phyloP scores from a whole-genome alignment of 257 asterid genomes.

The Voacanga thouarsii region DNA sequence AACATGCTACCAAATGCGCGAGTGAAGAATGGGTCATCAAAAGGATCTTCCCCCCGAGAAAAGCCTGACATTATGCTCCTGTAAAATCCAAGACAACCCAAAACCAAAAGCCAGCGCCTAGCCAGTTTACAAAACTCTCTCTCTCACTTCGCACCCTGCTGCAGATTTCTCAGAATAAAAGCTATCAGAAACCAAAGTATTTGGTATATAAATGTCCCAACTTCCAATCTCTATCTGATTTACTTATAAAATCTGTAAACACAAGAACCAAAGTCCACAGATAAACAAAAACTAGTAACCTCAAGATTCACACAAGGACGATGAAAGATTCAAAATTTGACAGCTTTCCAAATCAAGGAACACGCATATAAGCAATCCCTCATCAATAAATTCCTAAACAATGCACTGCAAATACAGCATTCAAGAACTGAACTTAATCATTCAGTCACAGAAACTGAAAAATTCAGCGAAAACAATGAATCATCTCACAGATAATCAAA shows the following conservation, averaged over 20 bases:
- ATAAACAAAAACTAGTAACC: neutral
- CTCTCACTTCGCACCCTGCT: neutral
- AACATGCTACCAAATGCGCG: constrained; percentile 33
- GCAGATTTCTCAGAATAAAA: neutral
- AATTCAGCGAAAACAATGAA: neutral
- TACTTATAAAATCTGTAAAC: neutral
- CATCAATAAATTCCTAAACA: neutral
- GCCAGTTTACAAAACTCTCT: neutral
- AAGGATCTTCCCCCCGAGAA: constrained; percentile 58
- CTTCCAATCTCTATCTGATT: neutral
- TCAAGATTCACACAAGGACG: neutral
- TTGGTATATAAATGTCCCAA: neutral
- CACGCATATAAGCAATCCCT: neutral
- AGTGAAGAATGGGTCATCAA: constrained; percentile 71
- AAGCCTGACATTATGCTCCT: constrained; percentile 30
- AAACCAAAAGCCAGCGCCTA: neutral
- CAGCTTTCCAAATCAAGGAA: neutral
- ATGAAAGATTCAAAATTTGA: neutral
- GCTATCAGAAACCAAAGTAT: neutral
- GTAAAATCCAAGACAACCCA: constrained; percentile 3
- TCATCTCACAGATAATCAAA: neutral
- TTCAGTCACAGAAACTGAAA: neutral
- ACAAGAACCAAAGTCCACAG: neutral
- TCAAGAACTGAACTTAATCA: neutral
- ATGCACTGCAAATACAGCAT: neutral